These are phyloP conservation scores for Aspergillus tubingensis DNA, from an alignment of 2,329 filamentous ascomycete species.

Conservation along the genomic window DNA sequence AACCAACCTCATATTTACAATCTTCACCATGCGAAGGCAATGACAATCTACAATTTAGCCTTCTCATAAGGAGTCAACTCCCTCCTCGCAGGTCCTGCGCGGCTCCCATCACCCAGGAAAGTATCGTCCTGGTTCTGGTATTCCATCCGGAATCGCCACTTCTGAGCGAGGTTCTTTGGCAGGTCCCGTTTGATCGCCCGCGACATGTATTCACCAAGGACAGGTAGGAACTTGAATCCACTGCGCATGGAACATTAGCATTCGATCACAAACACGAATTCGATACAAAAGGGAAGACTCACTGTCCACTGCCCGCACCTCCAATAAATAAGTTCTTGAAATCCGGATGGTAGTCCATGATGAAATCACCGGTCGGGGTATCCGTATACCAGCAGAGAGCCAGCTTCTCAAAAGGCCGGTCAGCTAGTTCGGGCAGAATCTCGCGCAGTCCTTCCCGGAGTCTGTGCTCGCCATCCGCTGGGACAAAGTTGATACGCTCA, in stretches of 20 bases:
- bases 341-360: constrained; percentile 36
- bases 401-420: constrained; percentile 28
- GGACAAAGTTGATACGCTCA: constrained; percentile 21
- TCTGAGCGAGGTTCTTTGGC: constrained; percentile 11
- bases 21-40: too few relatives aligned
- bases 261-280: not conserved
- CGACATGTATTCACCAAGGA: constrained; percentile 61
- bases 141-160: constrained; percentile 22
- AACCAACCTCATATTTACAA: too few relatives aligned
- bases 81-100: constrained; percentile 17
- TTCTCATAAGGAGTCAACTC: constrained; percentile 6
- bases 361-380: constrained; percentile 37
- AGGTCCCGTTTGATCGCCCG: constrained; percentile 13
- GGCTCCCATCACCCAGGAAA: constrained; percentile 24
- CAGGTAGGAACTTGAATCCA: constrained; percentile 68
- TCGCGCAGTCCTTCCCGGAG: constrained; percentile 21
- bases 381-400: constrained; percentile 42
- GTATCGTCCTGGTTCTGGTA: constrained; percentile 5
- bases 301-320: constrained; percentile 17
- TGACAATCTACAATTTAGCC: constrained; percentile 1
- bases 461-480: constrained; percentile 18
- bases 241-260: constrained; percentile 18
- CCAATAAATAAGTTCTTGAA: constrained; percentile 25
- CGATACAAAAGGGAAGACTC: not conserved
- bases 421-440: constrained; percentile 23